Evolutionary conservation across 805 yeast species (phyloP).

Genomic region (Diddensiella santjacobensis): DNA sequence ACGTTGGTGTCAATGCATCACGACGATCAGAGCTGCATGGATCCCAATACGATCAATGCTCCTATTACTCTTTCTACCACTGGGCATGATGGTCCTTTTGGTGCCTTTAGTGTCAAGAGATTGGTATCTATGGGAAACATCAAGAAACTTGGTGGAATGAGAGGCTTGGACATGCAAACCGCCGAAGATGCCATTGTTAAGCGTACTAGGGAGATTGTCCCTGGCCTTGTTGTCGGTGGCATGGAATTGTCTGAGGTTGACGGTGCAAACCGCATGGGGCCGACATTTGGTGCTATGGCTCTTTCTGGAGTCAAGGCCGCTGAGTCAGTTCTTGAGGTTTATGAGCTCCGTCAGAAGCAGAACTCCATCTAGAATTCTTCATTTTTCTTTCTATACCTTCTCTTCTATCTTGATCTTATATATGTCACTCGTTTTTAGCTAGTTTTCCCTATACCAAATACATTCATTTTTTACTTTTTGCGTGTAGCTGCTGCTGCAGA

Average conservation of each 20-base stretch:
- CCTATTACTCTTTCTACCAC: conserved; percentile 65
- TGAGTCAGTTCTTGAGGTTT: conserved; percentile 36
- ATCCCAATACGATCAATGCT: conserved; percentile 70
- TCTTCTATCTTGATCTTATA: too few species aligned
- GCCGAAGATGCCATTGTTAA: conserved; percentile 76
- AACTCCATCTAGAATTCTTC: conserved; percentile 15
- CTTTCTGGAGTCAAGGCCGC: conserved; percentile 78
- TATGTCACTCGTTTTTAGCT: too few species aligned
- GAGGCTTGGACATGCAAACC: conserved; percentile 72
- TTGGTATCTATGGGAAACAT: conserved; percentile 47
- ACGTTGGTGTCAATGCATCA: conserved; percentile 73
- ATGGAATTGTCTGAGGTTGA: conserved; percentile 78
- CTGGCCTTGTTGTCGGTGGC: conserved; percentile 65
- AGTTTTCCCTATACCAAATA: too few species aligned
- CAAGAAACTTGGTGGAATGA: conserved; percentile 61
- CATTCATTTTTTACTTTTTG: too few species aligned
- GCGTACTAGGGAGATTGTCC: conserved; percentile 60
- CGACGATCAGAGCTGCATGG: conserved; percentile 77
- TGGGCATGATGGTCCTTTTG: conserved; percentile 83
- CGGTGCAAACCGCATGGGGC: conserved; percentile 80
- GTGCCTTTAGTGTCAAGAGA: conserved; percentile 75
- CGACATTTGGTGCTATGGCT: conserved; percentile 80
- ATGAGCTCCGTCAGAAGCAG: conserved; percentile 26
- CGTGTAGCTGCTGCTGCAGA: too few species aligned
- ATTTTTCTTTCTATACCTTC: background rate